phyloP scores from a whole-genome alignment of 2,329 filamentous ascomycete genomes.

The Paecilomyces formosus region DNA sequence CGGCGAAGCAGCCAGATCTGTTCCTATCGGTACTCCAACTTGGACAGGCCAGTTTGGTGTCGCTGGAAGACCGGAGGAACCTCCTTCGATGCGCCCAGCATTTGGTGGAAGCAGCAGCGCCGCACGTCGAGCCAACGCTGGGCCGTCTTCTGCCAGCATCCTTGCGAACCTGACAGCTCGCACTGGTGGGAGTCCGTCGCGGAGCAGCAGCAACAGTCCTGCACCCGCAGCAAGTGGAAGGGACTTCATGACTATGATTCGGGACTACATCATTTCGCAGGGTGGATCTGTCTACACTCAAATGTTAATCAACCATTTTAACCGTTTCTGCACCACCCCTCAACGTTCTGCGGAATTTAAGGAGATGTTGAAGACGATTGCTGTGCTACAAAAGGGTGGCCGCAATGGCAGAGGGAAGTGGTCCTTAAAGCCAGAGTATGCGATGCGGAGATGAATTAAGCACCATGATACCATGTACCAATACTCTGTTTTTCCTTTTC shows the following conservation, averaged over 20 bases:
- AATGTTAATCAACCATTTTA: constrained; percentile 84
- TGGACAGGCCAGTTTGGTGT: constrained; percentile 86
- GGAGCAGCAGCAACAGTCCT: constrained; percentile 31
- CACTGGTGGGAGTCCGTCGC: constrained; percentile 7
- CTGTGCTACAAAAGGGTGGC: constrained; percentile 55
- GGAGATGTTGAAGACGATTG: constrained; percentile 68
- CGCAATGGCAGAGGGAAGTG: constrained; percentile 46
- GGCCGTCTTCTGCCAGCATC: constrained; percentile 33
- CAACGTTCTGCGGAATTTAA: constrained; percentile 74
- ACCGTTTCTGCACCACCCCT: constrained; percentile 63
- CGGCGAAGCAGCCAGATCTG: constrained; percentile 60
- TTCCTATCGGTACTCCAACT: constrained; percentile 79
- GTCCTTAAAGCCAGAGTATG: constrained; percentile 53
- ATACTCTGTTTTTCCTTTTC: background rate
- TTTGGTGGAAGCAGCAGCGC: constrained; percentile 30
- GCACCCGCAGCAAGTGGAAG: constrained; percentile 41
- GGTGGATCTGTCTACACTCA: constrained; percentile 74
- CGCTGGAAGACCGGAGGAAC: constrained; percentile 60
- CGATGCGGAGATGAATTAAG: constrained; percentile 8
- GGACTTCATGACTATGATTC: constrained; percentile 66
- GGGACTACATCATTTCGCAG: constrained; percentile 68
- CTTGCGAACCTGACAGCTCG: constrained; percentile 30
- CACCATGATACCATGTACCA: background rate
- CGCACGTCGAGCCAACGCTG: constrained; percentile 25
- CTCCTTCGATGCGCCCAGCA: constrained; percentile 33